phyloP scores from a whole-genome alignment of 139 green algal species.

The Gonium pectorale region DNA sequence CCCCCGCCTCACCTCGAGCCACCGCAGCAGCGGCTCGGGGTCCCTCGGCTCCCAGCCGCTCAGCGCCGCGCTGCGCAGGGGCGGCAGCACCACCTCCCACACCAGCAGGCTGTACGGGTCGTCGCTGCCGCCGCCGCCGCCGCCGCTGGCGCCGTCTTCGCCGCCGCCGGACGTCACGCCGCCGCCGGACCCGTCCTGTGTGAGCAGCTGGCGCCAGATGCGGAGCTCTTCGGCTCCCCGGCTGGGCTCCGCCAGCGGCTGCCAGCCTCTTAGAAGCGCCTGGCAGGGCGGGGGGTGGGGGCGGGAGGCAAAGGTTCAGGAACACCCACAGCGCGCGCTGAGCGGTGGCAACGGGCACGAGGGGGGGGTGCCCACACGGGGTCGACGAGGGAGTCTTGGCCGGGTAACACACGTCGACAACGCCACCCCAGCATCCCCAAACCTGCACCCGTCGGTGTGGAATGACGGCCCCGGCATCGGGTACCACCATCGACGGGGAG shows the following conservation, averaged over 20 bases:
- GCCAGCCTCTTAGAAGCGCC: slow-evolving; percentile 65
- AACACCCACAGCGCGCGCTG: too few relatives aligned
- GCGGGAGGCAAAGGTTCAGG: background rate
- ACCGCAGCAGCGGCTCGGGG: slow-evolving; percentile 84
- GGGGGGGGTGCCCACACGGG: too few relatives aligned
- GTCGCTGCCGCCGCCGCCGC: slow-evolving; percentile 50
- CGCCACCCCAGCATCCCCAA: too few relatives aligned
- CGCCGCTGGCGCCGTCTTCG: slow-evolving; percentile 71
- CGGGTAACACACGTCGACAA: too few relatives aligned
- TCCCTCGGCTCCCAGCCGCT: slow-evolving; percentile 87
- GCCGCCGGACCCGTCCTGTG: slow-evolving; percentile 45
- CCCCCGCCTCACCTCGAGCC: slow-evolving; percentile 87
- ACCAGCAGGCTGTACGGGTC: slow-evolving; percentile 86
- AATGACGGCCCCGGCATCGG: too few relatives aligned
- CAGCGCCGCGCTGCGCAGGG: slow-evolving; percentile 74
- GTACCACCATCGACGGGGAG: too few relatives aligned
- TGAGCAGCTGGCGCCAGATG: too few relatives aligned
- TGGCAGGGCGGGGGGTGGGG: background rate
- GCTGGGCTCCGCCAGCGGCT: slow-evolving; percentile 69
- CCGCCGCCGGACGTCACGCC: slow-evolving; percentile 55
- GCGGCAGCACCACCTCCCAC: slow-evolving; percentile 84
- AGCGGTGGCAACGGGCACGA: too few relatives aligned
- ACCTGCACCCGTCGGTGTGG: too few relatives aligned
- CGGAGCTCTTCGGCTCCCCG: too few relatives aligned
- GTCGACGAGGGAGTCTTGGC: too few relatives aligned